A percentile compares a stretch with the other conserved stretches of the same genome.
Evolutionary conservation across 2,329 filamentous ascomycete genomes (phyloP).

Genomic region (Xylariaceae sp.): DNA sequence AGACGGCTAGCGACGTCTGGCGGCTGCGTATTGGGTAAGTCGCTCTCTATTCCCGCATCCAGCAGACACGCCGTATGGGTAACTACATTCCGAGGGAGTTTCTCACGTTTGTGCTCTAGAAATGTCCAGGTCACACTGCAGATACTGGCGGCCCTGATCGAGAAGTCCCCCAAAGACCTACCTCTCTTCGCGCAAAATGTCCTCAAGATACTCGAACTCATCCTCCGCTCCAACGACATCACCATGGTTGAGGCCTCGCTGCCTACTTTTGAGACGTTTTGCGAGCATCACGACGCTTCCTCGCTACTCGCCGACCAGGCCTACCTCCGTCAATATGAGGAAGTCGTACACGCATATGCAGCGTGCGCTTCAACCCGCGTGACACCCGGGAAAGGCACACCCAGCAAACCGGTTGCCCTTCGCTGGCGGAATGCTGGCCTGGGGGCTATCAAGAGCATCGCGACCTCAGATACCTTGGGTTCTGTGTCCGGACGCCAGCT

Average conservation of each 20-base stretch:
- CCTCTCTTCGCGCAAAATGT: conserved; percentile 83
- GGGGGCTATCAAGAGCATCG: conserved; percentile 75
- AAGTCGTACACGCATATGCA: conserved; percentile 75
- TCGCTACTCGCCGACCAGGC: conserved; percentile 80
- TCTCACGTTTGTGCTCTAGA: conserved; percentile 40
- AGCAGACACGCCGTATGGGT: neutral
- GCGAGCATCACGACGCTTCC: conserved; percentile 80
- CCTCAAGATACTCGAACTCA: conserved; percentile 75
- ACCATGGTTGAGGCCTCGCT: conserved; percentile 90
- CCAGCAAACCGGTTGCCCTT: conserved; percentile 70
- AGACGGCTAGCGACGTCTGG: conserved; percentile 87
- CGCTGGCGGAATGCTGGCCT: conserved; percentile 73
- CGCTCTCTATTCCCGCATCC: neutral
- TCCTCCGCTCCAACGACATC: conserved; percentile 82
- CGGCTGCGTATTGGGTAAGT: conserved; percentile 77
- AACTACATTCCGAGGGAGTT: neutral
- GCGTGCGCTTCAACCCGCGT: conserved; percentile 66
- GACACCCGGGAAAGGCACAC: conserved; percentile 47
- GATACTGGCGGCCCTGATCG: conserved; percentile 85
- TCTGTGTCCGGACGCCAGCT: conserved; percentile 73
- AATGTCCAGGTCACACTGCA: conserved; percentile 94
- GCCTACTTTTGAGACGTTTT: conserved; percentile 82
- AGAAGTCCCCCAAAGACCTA: conserved; percentile 86
- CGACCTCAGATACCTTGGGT: conserved; percentile 72
- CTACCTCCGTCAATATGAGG: conserved; percentile 77